phyloP scores from a whole-genome alignment of 139 green algal species.

The Picochlorum sp. region DNA sequence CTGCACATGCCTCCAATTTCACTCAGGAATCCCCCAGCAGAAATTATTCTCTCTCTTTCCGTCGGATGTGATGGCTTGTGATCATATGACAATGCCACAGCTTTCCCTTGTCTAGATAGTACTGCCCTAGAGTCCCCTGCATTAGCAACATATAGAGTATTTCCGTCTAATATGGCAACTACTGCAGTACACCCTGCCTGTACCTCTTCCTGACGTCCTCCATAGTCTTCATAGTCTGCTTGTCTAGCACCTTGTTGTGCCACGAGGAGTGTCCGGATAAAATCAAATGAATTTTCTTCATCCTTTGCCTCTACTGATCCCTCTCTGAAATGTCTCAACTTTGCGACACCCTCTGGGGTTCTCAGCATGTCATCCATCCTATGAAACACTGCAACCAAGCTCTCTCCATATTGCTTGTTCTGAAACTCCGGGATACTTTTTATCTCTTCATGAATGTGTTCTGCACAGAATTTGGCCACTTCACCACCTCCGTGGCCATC shows the following conservation, averaged over 20 bases:
- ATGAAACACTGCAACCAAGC: conserved; percentile 31
- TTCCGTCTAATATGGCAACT: conserved; percentile 63
- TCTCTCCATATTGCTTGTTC: conserved; percentile 45
- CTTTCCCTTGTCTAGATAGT: conserved; percentile 43
- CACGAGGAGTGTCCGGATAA: conserved; percentile 29
- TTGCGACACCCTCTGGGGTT: conserved; percentile 14
- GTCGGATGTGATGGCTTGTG: conserved; percentile 71
- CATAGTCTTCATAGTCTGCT: background rate
- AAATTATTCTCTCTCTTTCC: conserved; percentile 70
- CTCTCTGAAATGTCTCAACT: conserved; percentile 18
- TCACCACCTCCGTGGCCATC: conserved; percentile 61
- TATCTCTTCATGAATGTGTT: conserved; percentile 69
- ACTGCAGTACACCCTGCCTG: conserved; percentile 80
- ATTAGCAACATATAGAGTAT: conserved; percentile 79
- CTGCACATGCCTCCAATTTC: conserved; percentile 43
- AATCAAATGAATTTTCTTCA: conserved; percentile 19
- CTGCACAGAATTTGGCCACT: conserved; percentile 79
- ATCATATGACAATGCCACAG: conserved; percentile 59
- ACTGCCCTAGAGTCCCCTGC: conserved; percentile 82
- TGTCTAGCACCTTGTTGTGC: conserved; percentile 20
- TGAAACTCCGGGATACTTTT: conserved; percentile 42
- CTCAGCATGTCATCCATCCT: conserved; percentile 33
- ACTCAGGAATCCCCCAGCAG: conserved; percentile 61
- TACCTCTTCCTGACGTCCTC: background rate
- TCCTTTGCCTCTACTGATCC: background rate